phyloP scores from a whole-genome alignment of 2,329 filamentous ascomycete genomes.

The Scytalidium sp. region DNA sequence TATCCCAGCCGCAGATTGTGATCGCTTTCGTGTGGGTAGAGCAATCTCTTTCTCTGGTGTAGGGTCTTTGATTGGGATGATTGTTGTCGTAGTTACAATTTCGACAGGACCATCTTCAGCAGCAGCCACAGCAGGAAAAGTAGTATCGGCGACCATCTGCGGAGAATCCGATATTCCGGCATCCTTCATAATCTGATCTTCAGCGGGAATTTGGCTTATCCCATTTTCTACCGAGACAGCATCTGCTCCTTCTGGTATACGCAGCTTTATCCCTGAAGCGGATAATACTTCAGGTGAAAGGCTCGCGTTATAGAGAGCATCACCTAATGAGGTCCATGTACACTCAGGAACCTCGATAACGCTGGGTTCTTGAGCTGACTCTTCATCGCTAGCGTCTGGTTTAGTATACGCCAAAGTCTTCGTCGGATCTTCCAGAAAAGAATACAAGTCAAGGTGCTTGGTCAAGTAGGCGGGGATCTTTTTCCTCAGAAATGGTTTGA shows the following conservation, averaged over 20 bases:
- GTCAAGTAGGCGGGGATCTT: slow-evolving; percentile 48
- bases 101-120: slow-evolving; percentile 15
- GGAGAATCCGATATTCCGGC: slow-evolving; percentile 19
- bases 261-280: slow-evolving; percentile 16
- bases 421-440: slow-evolving; percentile 56
- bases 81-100: slow-evolving; percentile 16
- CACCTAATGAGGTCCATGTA: slow-evolving; percentile 25
- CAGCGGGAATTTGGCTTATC: not conserved
- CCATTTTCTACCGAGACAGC: not conserved
- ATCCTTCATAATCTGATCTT: slow-evolving; percentile 25
- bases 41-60: slow-evolving; percentile 12
- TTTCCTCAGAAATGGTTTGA: slow-evolving; percentile 53
- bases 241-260: slow-evolving; percentile 14
- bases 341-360: slow-evolving; percentile 16
- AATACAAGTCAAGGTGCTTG: slow-evolving; percentile 58
- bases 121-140: slow-evolving; percentile 9
- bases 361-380: slow-evolving; percentile 9
- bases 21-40: slow-evolving; percentile 51
- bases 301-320: slow-evolving; percentile 18
- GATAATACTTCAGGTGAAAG: slow-evolving; percentile 12
- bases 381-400: slow-evolving; percentile 1
- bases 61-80: slow-evolving; percentile 10
- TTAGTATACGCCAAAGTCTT: slow-evolving; percentile 12
- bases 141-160: slow-evolving; percentile 13
- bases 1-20: slow-evolving; percentile 59